Conservation (phyloP, 345 rosid genomes). For the Lenwebbia sp. region DNA sequence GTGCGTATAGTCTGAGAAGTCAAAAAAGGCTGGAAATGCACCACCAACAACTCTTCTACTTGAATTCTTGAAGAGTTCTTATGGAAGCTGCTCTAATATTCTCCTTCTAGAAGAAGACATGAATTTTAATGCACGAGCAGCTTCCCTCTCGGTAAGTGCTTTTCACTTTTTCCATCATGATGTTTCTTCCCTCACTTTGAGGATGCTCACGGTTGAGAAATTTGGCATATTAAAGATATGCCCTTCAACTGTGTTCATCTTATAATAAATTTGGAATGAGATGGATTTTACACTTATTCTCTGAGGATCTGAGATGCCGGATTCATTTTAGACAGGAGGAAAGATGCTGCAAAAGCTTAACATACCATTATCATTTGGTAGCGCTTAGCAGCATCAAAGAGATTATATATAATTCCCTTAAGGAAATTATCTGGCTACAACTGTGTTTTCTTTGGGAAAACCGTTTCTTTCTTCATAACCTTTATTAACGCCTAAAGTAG, state of each 20-base stretch:
- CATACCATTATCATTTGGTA: background rate
- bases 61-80: constrained; percentile 56
- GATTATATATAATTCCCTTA: background rate
- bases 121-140: constrained; percentile 84
- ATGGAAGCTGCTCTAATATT: constrained; percentile 34
- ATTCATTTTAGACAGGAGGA: background rate
- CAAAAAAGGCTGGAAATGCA: constrained; percentile 70
- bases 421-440: background rate
- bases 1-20: constrained; percentile 65
- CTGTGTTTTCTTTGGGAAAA: background rate
- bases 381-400: background rate
- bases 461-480: background rate
- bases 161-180: background rate
- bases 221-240: background rate
- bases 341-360: background rate
- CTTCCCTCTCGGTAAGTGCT: constrained; percentile 59
- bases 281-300: background rate
- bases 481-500: background rate
- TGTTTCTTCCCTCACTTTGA: background rate
- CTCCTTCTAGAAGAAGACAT: constrained; percentile 67
- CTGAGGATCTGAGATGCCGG: background rate
- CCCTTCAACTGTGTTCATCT: background rate
- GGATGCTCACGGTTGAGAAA: background rate
- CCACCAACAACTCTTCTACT: constrained; percentile 49
- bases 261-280: background rate